A percentile compares a stretch with the other conserved stretches of the same genome.
Conservation (phyloP, 108 stramenopile genomes). For the Nitzschia palea region DNA sequence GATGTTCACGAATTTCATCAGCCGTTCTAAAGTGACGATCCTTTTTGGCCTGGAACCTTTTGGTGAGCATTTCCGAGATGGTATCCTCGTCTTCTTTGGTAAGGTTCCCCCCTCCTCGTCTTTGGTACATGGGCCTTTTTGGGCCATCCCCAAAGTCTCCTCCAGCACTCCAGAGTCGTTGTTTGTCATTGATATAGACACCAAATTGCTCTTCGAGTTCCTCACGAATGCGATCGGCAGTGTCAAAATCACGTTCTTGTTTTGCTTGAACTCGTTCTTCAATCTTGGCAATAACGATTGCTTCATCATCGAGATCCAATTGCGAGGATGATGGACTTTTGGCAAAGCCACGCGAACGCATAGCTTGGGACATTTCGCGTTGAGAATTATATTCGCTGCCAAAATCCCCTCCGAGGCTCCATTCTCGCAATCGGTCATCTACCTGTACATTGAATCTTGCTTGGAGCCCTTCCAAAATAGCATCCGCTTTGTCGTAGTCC, state of each 20-base stretch:
- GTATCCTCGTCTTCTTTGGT: slow-evolving; percentile 33
- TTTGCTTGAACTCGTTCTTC: slow-evolving; percentile 44
- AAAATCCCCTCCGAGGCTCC: slow-evolving; percentile 59
- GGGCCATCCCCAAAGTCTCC: slow-evolving; percentile 36
- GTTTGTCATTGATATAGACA: slow-evolving; percentile 55
- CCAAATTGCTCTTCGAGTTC: slow-evolving; percentile 42
- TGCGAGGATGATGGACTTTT: slow-evolving; percentile 7
- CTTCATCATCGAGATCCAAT: slow-evolving; percentile 29
- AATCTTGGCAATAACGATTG: slow-evolving; percentile 31
- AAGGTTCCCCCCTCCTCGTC: slow-evolving; percentile 44
- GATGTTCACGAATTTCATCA: slow-evolving; percentile 56
- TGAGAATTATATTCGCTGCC: slow-evolving; percentile 36
- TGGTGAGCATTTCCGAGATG: slow-evolving; percentile 28
- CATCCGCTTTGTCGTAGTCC: slow-evolving; percentile 55
- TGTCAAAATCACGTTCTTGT: slow-evolving; percentile 43
- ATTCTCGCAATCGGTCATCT: slow-evolving; percentile 46
- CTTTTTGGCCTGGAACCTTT: slow-evolving; percentile 46
- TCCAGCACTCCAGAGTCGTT: slow-evolving; percentile 47
- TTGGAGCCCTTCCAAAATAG: slow-evolving; percentile 43
- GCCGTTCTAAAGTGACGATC: slow-evolving; percentile 51
- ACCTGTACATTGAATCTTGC: slow-evolving; percentile 43
- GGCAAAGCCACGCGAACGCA: slow-evolving; percentile 4
- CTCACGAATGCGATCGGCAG: slow-evolving; percentile 56
- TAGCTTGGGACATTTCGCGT: slow-evolving; percentile 17
- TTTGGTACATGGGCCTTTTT: slow-evolving; percentile 6